Conservation (phyloP, 2,329 filamentous ascomycete genomes). For the Sporothrix sp. region DNA sequence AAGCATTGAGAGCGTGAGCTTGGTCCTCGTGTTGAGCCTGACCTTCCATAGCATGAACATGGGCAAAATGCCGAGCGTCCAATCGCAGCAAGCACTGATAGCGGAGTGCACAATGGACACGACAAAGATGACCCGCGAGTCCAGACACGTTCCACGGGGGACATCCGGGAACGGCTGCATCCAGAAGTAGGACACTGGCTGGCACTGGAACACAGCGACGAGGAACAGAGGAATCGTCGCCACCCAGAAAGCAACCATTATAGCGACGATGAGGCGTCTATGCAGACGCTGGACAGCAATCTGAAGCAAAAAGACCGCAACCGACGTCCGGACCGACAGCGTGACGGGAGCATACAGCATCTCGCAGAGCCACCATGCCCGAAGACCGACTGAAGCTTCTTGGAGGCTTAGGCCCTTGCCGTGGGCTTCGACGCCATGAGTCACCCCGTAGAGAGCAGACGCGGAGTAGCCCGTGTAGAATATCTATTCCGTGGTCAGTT, state of each 20-base stretch:
- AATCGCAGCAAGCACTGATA: conserved; percentile 40
- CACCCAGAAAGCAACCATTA: conserved; percentile 25
- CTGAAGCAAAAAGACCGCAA: conserved; percentile 32
- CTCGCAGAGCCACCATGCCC: conserved; percentile 32
- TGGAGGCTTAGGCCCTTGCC: conserved; percentile 17
- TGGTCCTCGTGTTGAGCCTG: conserved; percentile 37
- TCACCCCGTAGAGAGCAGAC: conserved; percentile 27
- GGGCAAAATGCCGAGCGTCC: conserved; percentile 39
- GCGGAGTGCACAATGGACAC: conserved; percentile 38
- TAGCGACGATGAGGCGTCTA: conserved; percentile 28
- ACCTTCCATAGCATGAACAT: conserved; percentile 42
- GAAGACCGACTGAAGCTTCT: conserved; percentile 23
- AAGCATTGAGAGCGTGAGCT: conserved; percentile 36
- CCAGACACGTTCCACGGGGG: conserved; percentile 31
- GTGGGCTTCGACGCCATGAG: conserved; percentile 24
- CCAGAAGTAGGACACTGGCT: conserved; percentile 41
- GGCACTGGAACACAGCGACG: conserved; percentile 35
- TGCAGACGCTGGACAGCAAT: conserved; percentile 28
- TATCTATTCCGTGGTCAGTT: conserved; percentile 20
- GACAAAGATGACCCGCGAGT: conserved; percentile 30
- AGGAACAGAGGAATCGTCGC: conserved; percentile 14
- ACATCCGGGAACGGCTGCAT: conserved; percentile 24
- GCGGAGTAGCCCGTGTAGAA: conserved; percentile 26
- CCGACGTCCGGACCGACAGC: conserved; percentile 31
- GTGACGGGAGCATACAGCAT: conserved; percentile 32